Conservation (phyloP, 306 rosid species). For the Herpetospermum pedunculosum region DNA sequence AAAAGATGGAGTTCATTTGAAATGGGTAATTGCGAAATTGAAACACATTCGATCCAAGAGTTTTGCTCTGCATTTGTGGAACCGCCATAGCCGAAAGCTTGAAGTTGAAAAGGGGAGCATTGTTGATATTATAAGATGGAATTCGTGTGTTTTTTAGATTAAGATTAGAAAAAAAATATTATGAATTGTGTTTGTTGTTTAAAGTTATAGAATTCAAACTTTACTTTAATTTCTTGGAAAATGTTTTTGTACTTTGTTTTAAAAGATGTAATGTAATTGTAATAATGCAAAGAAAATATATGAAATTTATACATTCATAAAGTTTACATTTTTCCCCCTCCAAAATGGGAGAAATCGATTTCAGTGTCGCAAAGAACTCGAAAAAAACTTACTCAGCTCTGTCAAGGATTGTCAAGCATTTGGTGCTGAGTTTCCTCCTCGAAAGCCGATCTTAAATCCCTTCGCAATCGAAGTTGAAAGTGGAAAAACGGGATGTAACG, state of each 20-base stretch:
- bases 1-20: conserved; percentile 33
- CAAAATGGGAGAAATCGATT: no score
- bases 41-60: conserved; percentile 36
- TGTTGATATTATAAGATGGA: conserved; percentile 37
- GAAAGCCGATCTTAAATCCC: no score
- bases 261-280: not conserved
- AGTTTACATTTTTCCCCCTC: no score
- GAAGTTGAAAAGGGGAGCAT: conserved; percentile 60
- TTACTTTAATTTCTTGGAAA: not conserved
- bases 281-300: not conserved
- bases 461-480: no score
- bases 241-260: not conserved
- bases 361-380: no score
- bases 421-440: no score
- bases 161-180: conserved; percentile 7
- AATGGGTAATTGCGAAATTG: conserved; percentile 44
- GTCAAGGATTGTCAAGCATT: no score
- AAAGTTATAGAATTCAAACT: not conserved
- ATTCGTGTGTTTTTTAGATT: conserved; percentile 33
- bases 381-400: no score
- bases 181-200: not conserved
- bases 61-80: conserved; percentile 78
- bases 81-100: conserved; percentile 50
- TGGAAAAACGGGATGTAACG: no score
- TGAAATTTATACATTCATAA: not conserved